Evolutionary conservation across 805 yeast species (phyloP), one percentile per base, ranked within the genome.

Genomic region (Metschnikowia borealis): DNA sequence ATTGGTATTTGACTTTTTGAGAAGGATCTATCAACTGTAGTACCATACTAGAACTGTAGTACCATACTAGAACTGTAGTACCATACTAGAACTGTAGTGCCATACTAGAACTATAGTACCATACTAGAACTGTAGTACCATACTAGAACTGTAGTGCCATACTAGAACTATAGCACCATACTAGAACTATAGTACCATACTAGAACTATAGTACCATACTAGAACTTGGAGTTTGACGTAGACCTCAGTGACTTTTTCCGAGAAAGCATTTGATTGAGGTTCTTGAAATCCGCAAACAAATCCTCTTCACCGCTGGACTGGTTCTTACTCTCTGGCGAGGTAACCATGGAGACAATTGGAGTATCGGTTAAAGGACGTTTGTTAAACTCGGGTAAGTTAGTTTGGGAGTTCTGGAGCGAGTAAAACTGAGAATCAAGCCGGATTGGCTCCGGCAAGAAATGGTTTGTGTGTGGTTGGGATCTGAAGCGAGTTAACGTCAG

Each of bases 291-390:
- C 10, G 54, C 38, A 26, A 51, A 51, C 32, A 53, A 33, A 33
- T 48, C 54, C 6, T 67, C 73, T 15, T 64, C 69, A 38, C 65
- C 73, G 32, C 66, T 64, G 14, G 63, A 60, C 44, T 67, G 67
- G 17, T 57, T 59, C 35, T 65, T 48, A 6, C 68, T 60, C 10
- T 61, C 64, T 0, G 90, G 90, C 0, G 88, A 82, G 0, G 80
- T 69, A 61, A 76, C 70, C 2, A 74, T 71, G 31, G 86, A 81
- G 10, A 77, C 78, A 1, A 83, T 75, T 0, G 94, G 94, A 0
- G 94, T 86, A 60, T 86, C 94, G 39, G 85, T 83, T 47, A 82
- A 68, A 0, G 94, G 94, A 42, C 90, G 71, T 64, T 80, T 83
- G 61, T 85, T 82, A 67, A 86, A 86, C 49, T 72, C 82, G 0